Evolutionary conservation across 768 basidiomycete genomes (phyloP).

Genomic region (Leccinum rimulosum): DNA sequence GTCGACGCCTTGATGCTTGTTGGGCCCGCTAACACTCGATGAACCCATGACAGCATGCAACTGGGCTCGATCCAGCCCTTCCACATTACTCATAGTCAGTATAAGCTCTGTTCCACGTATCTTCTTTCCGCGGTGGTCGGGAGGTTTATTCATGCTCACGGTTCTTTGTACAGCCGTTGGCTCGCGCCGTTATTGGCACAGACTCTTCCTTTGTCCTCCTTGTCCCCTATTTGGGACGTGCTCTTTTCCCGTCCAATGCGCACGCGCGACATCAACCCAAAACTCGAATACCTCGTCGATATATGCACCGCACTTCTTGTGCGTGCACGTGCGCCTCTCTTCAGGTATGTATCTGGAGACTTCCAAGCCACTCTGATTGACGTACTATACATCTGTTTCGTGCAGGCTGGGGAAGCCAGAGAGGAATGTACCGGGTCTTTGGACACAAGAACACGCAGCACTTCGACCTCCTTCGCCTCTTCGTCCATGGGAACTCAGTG

Average conservation of each 20-base stretch:
- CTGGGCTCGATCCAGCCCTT: constrained; percentile 65
- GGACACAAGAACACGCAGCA: constrained; percentile 45
- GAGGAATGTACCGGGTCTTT: constrained; percentile 46
- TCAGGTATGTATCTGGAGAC: constrained; percentile 42
- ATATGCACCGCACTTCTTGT: constrained; percentile 70
- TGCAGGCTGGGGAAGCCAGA: constrained; percentile 53
- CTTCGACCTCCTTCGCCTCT: constrained; percentile 42
- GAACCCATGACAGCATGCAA: constrained; percentile 43
- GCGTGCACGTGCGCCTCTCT: constrained; percentile 50
- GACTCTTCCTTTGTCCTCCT: constrained; percentile 60
- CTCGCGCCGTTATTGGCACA: constrained; percentile 68
- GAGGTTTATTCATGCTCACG: not conserved
- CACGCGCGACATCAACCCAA: constrained; percentile 51
- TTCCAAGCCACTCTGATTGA: not conserved
- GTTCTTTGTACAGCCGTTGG: constrained; percentile 56
- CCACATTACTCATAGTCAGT: constrained; percentile 83
- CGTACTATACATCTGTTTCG: not conserved
- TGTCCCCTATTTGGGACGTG: constrained; percentile 68
- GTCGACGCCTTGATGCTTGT: not conserved
- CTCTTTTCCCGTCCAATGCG: constrained; percentile 60
- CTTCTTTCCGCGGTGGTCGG: not conserved
- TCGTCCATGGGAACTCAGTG: constrained; percentile 50
- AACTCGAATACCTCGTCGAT: constrained; percentile 68
- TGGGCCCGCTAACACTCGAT: not conserved
- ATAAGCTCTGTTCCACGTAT: not conserved